Evolutionary conservation across 352 stramenopile species (phyloP), one percentile per base, ranked within the genome.

Genomic region (Globisporangium middletonii): DNA sequence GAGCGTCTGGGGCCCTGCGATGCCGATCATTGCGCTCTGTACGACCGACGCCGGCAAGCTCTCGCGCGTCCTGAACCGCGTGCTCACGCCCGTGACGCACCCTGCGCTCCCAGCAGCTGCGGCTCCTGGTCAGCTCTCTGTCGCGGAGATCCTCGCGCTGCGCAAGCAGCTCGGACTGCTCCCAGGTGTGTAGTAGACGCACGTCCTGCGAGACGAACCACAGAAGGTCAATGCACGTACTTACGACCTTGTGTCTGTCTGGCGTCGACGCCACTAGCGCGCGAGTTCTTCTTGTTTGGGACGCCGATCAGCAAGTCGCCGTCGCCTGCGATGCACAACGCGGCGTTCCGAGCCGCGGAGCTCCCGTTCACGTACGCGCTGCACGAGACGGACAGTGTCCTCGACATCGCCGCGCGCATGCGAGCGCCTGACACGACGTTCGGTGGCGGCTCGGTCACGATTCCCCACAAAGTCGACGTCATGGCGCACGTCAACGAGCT

Each of bases 291-390:
- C 57, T 95, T 99, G 58, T 94, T 99, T 67, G 97, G 97, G 43
- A 89, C 88, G 37, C 97, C 97, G 38, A 99, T 99, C 70, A 75
- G 84, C 27, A 93, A 97, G 59, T 98, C 92, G 28, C 94, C 98
- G 35, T 99, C 95, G 58, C 96, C 96, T 38, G 79, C 93, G 53
- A 99, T 99, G 92, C 97, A 99, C 71, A 98, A 97, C 46, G 79
- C 93, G 3, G 96, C 92, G 23, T 99, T 99, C 75, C 64, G 71
- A 19, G 82, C 79, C 4, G 75, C 83, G 13, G 74, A 71, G 16
- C 72, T 99, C 46, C 82, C 94, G 37, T 94, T 98, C 68, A 74
- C 70, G 6, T 99, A 99, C 71, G 76, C 72, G 4, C 73, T 97
- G 9, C 77, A 81, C 44, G 86, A 97, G 26, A 92, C 86, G 3